Base-by-base conservation (phyloP, 2,329 filamentous ascomycete genomes). In the Ceratocystis diversiconidia region DNA sequence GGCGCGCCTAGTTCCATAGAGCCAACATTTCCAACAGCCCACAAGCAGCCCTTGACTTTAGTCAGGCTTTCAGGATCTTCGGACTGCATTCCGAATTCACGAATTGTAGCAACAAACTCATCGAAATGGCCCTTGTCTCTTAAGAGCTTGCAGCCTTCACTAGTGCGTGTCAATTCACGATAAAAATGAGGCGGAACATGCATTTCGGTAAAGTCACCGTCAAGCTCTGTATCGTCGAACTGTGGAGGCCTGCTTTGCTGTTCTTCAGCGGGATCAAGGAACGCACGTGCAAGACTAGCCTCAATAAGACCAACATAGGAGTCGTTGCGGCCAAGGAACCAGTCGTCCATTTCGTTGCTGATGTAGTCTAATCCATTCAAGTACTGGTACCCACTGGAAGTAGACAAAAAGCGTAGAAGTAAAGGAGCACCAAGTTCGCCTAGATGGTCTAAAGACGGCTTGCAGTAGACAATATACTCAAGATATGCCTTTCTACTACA, bases 271-370 rank as follows among this genome's bases (percentile, higher is more conserved):
- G 82, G 83, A 50, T 87, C 82, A n/a, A 85, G 80, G 70, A 96
- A 92, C 0, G 92, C 88, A 68, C 90, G 86, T 41, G 92, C 90
- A 63, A 99, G 80, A 65, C 92, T 95, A n/a, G 95, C 94, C 75
- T 99, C 94, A 50, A 99, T 92, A 50, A 97, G 83, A 46, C 85
- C 83, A 62, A 99, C 94, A 70, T 99, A 99, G n/a, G 86, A 87
- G 73, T 99, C 92, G 72, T 99, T 99, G 57, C 94, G 86, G 15
- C 94, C 94, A 36, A 99, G 80, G 73, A 97, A 99, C 94, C 94
- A 99, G 76, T 99, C 95, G 70, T 99, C 94, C 94, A 99, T 99
- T 74, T 99, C 95, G 73, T 95, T 94, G 68, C 92, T 96, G 74
- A 99, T 99, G 73, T 99, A 99, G 76, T 99, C 95, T 55, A 99